Evolutionary conservation across 2,329 filamentous ascomycete genomes (phyloP), one percentile per base, ranked within the genome.

Genomic region (Alternaria longipes): DNA sequence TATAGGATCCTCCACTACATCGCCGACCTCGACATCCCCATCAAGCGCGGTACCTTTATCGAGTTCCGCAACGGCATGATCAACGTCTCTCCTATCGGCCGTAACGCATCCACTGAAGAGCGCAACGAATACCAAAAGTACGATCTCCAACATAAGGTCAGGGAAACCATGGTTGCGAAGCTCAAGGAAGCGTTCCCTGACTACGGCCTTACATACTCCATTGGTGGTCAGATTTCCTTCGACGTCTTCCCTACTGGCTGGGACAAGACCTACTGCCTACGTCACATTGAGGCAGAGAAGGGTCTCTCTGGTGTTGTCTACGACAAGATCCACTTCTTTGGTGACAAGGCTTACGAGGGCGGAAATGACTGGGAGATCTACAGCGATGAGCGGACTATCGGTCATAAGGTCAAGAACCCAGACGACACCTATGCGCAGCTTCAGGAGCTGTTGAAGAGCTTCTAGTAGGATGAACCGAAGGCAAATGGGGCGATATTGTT

Each of bases 311-410:
- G 90, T 64, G 84, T 96, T 65, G 82, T 89, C 24, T 98, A 94
- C 85, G 92, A 88, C 70, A 94, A 87, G 45, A 91, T 98, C 71
- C 95, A 98, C 85, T 98, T 98, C 87, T 99, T 98, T 74, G 95
- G 95, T 68, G 95, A 99, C 86, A 99, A 98, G 89, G 92, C 92
- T 26, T 89, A 88, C 77, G 81, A 90, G 79, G 94, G 95, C 66
- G 95, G 95, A 64, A 99, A 98, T 80, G 95, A 99, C 81, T 94
- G 90, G 78, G 94, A 98, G 84, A 97, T 99, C 77, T 98, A 90
- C 81, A 84, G 82, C 68, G 94, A 98, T 78, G 76, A 86, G 56
- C 86, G 94, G 74, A 96, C 92, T 36, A 89, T 91, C 62, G 95
- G 95, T 2, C 95, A 99, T 81, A 84, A 89, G 26, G 95, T 98